Percentiles rank a stretch among this genome's conserved stretches.
These are phyloP conservation scores for Candida koratica DNA, from an alignment of 805 yeast genomes.

Conservation along the genomic window DNA sequence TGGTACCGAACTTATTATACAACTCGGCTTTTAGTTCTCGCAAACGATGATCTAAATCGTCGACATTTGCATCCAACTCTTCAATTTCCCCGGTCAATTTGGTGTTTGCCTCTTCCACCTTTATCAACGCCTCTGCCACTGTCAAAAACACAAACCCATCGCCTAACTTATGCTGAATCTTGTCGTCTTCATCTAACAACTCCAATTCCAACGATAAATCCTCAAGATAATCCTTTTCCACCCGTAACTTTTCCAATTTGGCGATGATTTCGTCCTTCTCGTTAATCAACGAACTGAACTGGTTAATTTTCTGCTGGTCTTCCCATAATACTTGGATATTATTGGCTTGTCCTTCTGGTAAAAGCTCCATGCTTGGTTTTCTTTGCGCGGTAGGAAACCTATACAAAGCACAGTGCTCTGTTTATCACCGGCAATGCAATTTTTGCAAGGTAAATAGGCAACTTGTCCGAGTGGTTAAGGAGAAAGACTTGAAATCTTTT, in stretches of 20 bases:
- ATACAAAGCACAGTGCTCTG: no score
- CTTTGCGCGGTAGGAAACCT: no score
- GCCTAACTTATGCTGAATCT: slow-evolving; percentile 74
- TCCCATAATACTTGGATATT: slow-evolving; percentile 66
- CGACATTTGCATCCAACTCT: slow-evolving; percentile 44
- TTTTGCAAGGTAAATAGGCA: slow-evolving; percentile 2
- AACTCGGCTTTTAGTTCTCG: slow-evolving; percentile 62
- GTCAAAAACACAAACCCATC: slow-evolving; percentile 70
- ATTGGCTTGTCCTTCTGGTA: slow-evolving; percentile 55
- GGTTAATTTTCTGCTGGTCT: slow-evolving; percentile 87
- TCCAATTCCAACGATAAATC: slow-evolving; percentile 85
- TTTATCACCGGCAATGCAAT: background rate
- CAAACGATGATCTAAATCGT: slow-evolving; percentile 51
- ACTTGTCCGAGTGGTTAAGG: slow-evolving; percentile 11
- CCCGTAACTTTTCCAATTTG: slow-evolving; percentile 45
- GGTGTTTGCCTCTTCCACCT: slow-evolving; percentile 61
- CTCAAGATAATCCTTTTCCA: slow-evolving; percentile 83
- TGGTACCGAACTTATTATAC: slow-evolving; percentile 84
- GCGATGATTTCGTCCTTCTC: slow-evolving; percentile 58
- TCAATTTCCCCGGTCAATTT: slow-evolving; percentile 48
- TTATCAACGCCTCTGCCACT: slow-evolving; percentile 62
- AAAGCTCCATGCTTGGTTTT: slow-evolving; percentile 33
- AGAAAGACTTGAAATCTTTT: slow-evolving; percentile 11
- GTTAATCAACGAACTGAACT: slow-evolving; percentile 77
- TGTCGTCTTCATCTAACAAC: slow-evolving; percentile 70